Conservation (phyloP, 345 rosid genomes). For the Eucalyptus regnans region DNA sequence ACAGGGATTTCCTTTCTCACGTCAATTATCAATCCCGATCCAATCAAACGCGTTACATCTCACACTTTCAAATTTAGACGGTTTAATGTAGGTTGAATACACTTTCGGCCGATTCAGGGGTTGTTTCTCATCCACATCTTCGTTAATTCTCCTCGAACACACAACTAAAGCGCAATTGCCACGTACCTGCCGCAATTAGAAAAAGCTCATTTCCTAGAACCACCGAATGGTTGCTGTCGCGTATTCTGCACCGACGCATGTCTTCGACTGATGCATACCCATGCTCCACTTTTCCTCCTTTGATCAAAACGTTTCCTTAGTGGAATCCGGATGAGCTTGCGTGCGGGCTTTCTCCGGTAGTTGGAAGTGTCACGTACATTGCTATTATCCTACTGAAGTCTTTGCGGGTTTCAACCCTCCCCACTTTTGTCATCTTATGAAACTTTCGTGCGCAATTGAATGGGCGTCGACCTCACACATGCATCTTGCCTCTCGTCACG, state of each 20-base stretch:
- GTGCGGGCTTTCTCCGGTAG: not conserved
- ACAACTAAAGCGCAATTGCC: not conserved
- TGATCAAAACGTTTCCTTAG: not conserved
- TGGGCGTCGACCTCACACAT: not conserved
- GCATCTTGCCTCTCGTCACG: not conserved
- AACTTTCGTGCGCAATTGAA: not conserved
- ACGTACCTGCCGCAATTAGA: not conserved
- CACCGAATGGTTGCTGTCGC: not conserved
- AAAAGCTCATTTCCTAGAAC: not conserved
- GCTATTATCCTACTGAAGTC: not conserved
- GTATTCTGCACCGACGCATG: not conserved
- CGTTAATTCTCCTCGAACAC: not conserved
- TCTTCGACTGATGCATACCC: not conserved
- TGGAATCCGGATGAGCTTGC: not conserved
- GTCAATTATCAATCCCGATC: not conserved
- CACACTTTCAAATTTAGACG: not conserved
- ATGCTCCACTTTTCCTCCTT: not conserved
- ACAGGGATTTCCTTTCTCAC: not conserved
- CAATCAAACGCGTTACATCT: not conserved
- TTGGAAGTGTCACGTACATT: not conserved
- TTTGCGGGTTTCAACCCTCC: not conserved
- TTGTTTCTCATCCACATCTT: not conserved
- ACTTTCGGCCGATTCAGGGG: not conserved
- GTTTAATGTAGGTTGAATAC: not conserved
- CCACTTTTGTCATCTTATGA: not conserved